phyloP scores from a whole-genome alignment of 352 stramenopile species.

The Phytopythium cucurbitacearum region DNA sequence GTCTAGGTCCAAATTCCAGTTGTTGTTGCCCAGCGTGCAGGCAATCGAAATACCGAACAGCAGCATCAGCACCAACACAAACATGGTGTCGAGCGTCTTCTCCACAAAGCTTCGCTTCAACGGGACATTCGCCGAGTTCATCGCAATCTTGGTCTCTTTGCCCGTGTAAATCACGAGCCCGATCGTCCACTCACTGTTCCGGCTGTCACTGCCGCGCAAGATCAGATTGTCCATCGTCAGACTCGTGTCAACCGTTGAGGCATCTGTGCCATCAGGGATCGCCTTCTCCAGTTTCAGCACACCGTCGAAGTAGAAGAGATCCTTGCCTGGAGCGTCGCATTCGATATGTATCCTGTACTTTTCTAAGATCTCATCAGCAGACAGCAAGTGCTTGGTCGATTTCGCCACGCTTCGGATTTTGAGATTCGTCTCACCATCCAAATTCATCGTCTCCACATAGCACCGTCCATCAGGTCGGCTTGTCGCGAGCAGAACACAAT shows the following conservation, averaged over 20 bases:
- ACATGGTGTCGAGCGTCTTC: constrained; percentile 86
- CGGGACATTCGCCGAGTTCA: constrained; percentile 80
- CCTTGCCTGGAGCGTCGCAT: constrained; percentile 79
- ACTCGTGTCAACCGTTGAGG: constrained; percentile 40
- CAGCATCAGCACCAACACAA: constrained; percentile 82
- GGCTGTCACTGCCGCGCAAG: constrained; percentile 77
- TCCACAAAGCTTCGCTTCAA: constrained; percentile 86
- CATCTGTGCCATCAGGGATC: constrained; percentile 10
- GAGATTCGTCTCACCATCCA: constrained; percentile 87
- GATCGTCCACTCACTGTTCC: constrained; percentile 84
- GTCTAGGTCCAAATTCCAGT: constrained; percentile 71
- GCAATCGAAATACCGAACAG: constrained; percentile 83
- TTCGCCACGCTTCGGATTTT: constrained; percentile 83
- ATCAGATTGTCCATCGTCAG: constrained; percentile 88
- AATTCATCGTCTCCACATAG: constrained; percentile 84
- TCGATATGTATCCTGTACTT: constrained; percentile 62
- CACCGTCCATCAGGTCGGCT: constrained; percentile 69
- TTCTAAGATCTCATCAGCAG: constrained; percentile 69
- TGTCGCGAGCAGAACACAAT: constrained; percentile 79
- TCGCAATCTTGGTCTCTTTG: constrained; percentile 78
- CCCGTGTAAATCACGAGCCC: constrained; percentile 85
- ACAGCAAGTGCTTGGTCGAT: constrained; percentile 72
- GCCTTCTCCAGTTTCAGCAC: constrained; percentile 42
- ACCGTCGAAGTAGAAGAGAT: constrained; percentile 85
- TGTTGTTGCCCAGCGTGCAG: constrained; percentile 81